Conservation (phyloP, 2,329 filamentous ascomycete genomes). For the Exophiala viscosa region DNA sequence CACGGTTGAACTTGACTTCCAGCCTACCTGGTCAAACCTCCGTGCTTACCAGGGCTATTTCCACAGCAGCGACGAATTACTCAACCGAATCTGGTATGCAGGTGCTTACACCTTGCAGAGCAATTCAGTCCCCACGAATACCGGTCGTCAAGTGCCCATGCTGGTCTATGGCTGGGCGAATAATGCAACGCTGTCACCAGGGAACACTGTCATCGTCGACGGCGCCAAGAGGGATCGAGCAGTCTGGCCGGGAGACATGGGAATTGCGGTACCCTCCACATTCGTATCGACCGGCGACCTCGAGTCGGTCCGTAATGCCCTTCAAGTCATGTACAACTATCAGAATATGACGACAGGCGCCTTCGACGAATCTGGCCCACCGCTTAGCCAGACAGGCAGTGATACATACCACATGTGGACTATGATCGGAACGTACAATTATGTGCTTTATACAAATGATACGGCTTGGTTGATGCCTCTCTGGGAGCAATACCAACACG, state of each 20-base stretch:
- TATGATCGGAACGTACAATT: conserved; percentile 58
- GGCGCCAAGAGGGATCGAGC: conserved; percentile 43
- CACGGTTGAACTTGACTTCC: conserved; percentile 45
- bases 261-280: conserved; percentile 45
- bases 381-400: conserved; percentile 33
- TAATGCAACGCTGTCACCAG: conserved; percentile 39
- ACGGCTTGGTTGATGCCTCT: conserved; percentile 44
- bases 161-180: conserved; percentile 38
- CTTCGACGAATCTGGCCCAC: conserved; percentile 37
- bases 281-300: conserved; percentile 44
- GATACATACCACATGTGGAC: conserved; percentile 48
- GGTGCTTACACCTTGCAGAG: conserved; percentile 54
- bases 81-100: conserved; percentile 58
- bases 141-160: conserved; percentile 36
- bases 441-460: conserved; percentile 55
- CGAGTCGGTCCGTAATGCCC: conserved; percentile 46
- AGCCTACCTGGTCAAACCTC: conserved; percentile 52
- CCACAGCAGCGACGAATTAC: conserved; percentile 47
- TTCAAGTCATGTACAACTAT: conserved; percentile 47
- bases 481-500: conserved; percentile 49
- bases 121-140: conserved; percentile 39
- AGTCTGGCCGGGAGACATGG: conserved; percentile 51
- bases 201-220: conserved; percentile 43
- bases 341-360: conserved; percentile 36
- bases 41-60: conserved; percentile 54